A percentile compares a stretch with the other conserved stretches of the same genome.
Conservation (phyloP, 129 eudicot genomes). For the Silybum marianum region DNA sequence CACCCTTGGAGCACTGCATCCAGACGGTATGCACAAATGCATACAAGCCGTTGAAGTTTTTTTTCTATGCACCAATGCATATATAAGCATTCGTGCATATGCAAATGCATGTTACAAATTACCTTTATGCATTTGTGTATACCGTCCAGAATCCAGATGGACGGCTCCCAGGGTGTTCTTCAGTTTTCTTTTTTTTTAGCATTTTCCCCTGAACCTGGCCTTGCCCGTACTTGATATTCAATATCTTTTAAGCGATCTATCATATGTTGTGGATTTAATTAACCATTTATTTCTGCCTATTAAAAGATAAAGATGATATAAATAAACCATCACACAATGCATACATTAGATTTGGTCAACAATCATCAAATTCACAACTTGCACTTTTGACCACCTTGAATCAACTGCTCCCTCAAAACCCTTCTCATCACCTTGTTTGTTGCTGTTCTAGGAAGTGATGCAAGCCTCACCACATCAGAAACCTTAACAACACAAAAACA, state of each 20-base stretch:
- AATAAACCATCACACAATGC: background rate
- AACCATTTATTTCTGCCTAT: background rate
- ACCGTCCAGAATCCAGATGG: too few relatives aligned
- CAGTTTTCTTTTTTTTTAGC: too few relatives aligned
- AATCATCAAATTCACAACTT: constrained; percentile 47
- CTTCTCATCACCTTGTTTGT: constrained; percentile 96
- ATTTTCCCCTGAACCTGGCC: too few relatives aligned
- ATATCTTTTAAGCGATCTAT: background rate
- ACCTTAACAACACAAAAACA: constrained; percentile 51
- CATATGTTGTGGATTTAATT: background rate
- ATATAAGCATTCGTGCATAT: too few relatives aligned
- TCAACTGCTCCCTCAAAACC: constrained; percentile 71
- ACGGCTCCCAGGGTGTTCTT: too few relatives aligned
- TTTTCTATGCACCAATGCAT: too few relatives aligned
- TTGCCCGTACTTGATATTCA: background rate
- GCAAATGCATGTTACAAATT: too few relatives aligned
- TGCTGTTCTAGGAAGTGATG: constrained; percentile 93
- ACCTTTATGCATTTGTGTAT: too few relatives aligned
- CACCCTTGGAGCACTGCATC: too few relatives aligned
- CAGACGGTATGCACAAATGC: too few relatives aligned
- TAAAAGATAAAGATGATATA: background rate
- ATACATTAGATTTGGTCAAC: background rate
- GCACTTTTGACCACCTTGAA: constrained; percentile 42
- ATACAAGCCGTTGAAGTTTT: too few relatives aligned
- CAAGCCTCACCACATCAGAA: constrained; percentile 49